A percentile compares a stretch with the other conserved stretches of the same genome.
Evolutionary conservation across 2,329 filamentous ascomycete species (phyloP).

Genomic region (Fusarium continuum): DNA sequence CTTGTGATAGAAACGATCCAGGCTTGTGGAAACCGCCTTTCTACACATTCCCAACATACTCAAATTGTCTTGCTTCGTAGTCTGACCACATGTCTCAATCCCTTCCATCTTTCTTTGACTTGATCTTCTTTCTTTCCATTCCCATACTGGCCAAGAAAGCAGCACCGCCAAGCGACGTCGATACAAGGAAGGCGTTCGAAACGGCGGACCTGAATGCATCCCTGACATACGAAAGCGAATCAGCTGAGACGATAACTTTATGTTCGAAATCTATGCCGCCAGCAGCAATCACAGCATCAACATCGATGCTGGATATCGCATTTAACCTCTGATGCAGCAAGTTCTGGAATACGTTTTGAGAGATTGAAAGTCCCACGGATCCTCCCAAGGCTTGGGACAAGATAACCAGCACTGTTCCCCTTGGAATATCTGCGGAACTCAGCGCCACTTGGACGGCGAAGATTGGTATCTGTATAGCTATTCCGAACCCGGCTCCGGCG

Average conservation of each 20-base stretch:
- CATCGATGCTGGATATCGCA: slow-evolving; percentile 11
- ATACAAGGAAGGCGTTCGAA: slow-evolving; percentile 33
- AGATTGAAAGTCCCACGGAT: slow-evolving; percentile 30
- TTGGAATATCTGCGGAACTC: slow-evolving; percentile 52
- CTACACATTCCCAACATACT: background rate
- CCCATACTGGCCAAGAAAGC: slow-evolving; percentile 32
- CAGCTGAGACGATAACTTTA: slow-evolving; percentile 12
- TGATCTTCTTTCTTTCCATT: slow-evolving; percentile 30
- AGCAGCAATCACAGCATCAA: slow-evolving; percentile 17
- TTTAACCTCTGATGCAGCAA: slow-evolving; percentile 4
- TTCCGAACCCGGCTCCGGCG: slow-evolving; percentile 54
- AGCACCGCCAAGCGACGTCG: slow-evolving; percentile 23
- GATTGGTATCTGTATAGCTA: slow-evolving; percentile 54
- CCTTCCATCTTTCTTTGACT: slow-evolving; percentile 12
- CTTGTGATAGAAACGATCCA: background rate
- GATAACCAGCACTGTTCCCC: slow-evolving; percentile 54
- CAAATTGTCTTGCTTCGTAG: background rate
- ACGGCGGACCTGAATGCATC: slow-evolving; percentile 27
- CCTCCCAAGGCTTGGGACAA: slow-evolving; percentile 58
- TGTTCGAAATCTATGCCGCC: slow-evolving; percentile 25
- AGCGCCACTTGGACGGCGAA: slow-evolving; percentile 57
- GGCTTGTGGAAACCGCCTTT: background rate
- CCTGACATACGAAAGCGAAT: slow-evolving; percentile 14
- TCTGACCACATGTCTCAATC: background rate
- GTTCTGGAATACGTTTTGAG: slow-evolving; percentile 37